A percentile compares a stretch with the other conserved stretches of the same genome.
These are phyloP conservation scores for Epichloe brachyelytri DNA, from an alignment of 2,329 filamentous ascomycete species.

Conservation along the genomic window DNA sequence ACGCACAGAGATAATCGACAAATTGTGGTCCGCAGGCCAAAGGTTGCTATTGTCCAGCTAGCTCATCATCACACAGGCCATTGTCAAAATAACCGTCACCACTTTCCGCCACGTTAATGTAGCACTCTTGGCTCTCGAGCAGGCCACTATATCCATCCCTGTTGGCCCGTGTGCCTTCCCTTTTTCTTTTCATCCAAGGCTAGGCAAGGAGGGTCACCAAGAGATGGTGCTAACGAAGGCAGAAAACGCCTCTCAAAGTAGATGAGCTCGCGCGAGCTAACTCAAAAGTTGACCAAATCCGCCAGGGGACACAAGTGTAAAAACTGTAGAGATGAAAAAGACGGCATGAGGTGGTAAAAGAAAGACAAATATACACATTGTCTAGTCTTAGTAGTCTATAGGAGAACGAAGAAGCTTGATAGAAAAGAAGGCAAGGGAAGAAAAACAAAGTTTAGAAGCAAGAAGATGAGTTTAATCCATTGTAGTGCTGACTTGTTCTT, in stretches of 20 bases:
- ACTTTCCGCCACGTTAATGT: background rate
- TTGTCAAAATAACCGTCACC: background rate
- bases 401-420: background rate
- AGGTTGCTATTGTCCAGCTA: background rate
- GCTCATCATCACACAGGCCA: background rate
- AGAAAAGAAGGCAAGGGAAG: conserved; percentile 1
- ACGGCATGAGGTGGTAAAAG: background rate
- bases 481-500: background rate
- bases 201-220: background rate
- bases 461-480: background rate
- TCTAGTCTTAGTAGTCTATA: background rate
- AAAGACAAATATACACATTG: background rate
- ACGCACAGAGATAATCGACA: no score
- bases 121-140: background rate
- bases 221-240: background rate
- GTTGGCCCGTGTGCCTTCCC: background rate
- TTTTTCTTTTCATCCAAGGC: background rate
- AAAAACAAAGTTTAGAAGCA: background rate
- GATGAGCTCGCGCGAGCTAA: background rate
- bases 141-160: background rate
- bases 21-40: background rate
- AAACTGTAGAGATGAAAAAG: background rate
- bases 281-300: background rate
- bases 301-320: background rate
- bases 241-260: background rate